Evolutionary conservation across 768 basidiomycete genomes (phyloP), one percentile per base, ranked within the genome.

Genomic region (Podaxis sp.): DNA sequence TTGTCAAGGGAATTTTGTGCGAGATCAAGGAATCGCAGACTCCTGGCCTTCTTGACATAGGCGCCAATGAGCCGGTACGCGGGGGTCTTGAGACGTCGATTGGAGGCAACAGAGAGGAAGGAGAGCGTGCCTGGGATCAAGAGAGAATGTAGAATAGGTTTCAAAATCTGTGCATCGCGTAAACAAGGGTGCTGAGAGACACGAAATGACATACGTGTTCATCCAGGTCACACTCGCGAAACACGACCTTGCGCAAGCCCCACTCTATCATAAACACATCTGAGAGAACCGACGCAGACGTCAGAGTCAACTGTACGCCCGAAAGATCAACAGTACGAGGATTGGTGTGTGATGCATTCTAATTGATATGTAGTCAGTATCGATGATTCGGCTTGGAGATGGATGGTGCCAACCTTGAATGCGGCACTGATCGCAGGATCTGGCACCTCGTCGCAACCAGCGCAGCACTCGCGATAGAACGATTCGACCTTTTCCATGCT

Each of bases 191-290:
- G 24, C 30, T 41, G 7, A 20, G 48, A 33, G 56, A 55, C 28
- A 61, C 20, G 57, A 24, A 49, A 49, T 48, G 4, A 75, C 84
- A 61, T 69, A 95, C 95, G 63, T 83, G 81, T 56, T 94, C 91
- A 66, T 95, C 93, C 22, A 99, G 74, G 67, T 95, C 87, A 69
- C 95, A 98, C 71, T 91, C 90, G 46, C 92, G 86, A 59, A 97
- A 83, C 0, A 90, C 87, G 22, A 96, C 78, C 69, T 94, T 96
- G 28, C 90, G 81, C 20, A 97, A 77, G 0, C 95, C 96, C 91
- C 95, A 98, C 74, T 98, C 94, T 62, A 97, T 89, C 7, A 87
- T 86, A 66, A 99, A 87, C 13, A 97, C 87, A 74, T 99, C 96
- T 0, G 96, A 90, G 17, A 99, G 81, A 17, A 95, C 87, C 12